phyloP scores from a whole-genome alignment of 2,329 filamentous ascomycete species.

The Huntiella savannae region DNA sequence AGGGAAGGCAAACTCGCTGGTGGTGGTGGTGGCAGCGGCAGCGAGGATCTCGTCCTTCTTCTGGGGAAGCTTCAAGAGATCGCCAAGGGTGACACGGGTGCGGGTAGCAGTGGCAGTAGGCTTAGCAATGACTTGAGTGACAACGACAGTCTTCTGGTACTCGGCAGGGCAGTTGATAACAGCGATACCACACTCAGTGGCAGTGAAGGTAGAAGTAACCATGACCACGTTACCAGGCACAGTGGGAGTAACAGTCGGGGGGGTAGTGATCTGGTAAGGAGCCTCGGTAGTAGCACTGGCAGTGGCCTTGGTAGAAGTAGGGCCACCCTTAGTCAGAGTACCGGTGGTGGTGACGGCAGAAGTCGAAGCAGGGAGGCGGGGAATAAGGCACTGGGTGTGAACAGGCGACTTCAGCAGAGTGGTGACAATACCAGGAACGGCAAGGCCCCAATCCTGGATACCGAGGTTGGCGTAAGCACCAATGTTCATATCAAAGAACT shows the following conservation, averaged over 20 bases:
- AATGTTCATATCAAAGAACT: constrained; percentile 22
- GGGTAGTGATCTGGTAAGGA: not conserved
- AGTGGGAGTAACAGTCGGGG: not conserved
- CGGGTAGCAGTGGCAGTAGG: not conserved
- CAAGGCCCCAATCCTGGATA: constrained; percentile 21
- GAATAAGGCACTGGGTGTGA: constrained; percentile 19
- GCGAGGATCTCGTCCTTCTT: not conserved
- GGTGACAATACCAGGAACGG: constrained; percentile 24
- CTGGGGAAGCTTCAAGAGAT: not conserved
- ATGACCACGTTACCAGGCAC: not conserved
- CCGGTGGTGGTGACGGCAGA: not conserved
- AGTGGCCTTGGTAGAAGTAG: not conserved
- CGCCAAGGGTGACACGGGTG: not conserved
- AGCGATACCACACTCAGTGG: constrained; percentile 21
- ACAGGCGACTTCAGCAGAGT: constrained; percentile 21
- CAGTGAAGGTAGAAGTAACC: constrained; percentile 14
- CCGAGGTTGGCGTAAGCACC: constrained; percentile 21
- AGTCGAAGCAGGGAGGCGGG: constrained; percentile 2
- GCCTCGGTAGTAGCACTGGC: not conserved
- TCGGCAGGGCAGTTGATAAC: constrained; percentile 23
- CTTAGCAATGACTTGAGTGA: constrained; percentile 11
- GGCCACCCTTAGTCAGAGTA: not conserved
- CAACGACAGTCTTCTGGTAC: constrained; percentile 18
- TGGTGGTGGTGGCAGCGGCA: not conserved
- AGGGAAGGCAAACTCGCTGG: constrained; percentile 7